Conservation (phyloP, 306 rosid genomes). For the Fagus sylvatica region DNA sequence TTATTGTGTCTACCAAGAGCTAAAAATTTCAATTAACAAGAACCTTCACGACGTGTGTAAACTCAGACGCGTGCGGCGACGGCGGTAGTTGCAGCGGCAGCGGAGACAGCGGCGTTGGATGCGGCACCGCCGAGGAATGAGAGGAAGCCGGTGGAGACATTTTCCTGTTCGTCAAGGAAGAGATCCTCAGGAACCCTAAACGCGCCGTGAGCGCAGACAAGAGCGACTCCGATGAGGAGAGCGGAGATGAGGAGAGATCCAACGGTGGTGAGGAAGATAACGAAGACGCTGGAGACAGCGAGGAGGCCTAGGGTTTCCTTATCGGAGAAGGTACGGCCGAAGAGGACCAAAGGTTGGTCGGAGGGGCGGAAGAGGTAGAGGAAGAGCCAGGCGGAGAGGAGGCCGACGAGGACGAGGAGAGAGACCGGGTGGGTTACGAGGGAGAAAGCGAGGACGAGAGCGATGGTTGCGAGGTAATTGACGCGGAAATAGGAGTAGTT, state of each 20-base stretch:
- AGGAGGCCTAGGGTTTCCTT: slow-evolving; percentile 68
- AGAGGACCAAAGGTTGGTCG: slow-evolving; percentile 80
- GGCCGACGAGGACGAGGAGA: slow-evolving; percentile 55
- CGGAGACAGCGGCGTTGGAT: slow-evolving; percentile 30
- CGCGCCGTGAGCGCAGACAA: slow-evolving; percentile 75
- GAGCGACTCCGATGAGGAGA: slow-evolving; percentile 56
- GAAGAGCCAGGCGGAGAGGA: slow-evolving; percentile 82
- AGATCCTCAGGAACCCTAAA: slow-evolving; percentile 88
- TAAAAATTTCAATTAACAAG: not conserved
- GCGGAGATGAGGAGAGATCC: slow-evolving; percentile 79
- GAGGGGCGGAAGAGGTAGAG: slow-evolving; percentile 94
- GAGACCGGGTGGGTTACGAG: slow-evolving; percentile 78
- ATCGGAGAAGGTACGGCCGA: slow-evolving; percentile 72
- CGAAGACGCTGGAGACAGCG: slow-evolving; percentile 50
- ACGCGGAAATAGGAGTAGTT: slow-evolving; percentile 85
- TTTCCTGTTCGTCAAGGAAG: slow-evolving; percentile 74
- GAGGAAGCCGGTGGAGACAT: slow-evolving; percentile 55
- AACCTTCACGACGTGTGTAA: not conserved
- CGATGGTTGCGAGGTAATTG: slow-evolving; percentile 62
- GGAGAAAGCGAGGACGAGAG: slow-evolving; percentile 56
- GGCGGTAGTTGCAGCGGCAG: slow-evolving; percentile 39
- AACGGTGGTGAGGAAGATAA: slow-evolving; percentile 78
- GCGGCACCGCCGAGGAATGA: slow-evolving; percentile 65
- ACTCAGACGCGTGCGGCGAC: slow-evolving; percentile 54
- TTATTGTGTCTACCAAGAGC: slow-evolving; percentile 2